Evolutionary conservation across 2,329 filamentous ascomycete species (phyloP).

Genomic region (Malbranchea zuffiana): DNA sequence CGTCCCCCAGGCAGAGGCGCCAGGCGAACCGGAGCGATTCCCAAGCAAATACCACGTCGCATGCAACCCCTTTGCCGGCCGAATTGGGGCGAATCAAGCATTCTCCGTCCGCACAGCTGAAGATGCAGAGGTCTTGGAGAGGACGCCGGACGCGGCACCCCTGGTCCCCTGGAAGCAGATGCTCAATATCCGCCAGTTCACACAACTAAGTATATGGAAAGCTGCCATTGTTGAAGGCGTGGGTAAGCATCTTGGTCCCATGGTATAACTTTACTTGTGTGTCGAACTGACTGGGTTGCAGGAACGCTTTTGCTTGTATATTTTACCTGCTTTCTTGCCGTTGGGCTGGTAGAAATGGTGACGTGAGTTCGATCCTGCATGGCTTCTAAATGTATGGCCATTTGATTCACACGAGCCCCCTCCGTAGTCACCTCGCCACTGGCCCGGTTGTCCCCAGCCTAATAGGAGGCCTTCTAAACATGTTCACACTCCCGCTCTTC

Average conservation of each 20-base stretch:
- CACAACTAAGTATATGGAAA: conserved; percentile 30
- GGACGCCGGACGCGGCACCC: conserved; percentile 34
- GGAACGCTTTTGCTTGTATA: background rate
- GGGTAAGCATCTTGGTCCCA: conserved; percentile 17
- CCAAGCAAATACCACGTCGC: background rate
- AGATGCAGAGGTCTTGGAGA: conserved; percentile 22
- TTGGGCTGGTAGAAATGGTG: background rate
- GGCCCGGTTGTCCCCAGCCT: conserved; percentile 8
- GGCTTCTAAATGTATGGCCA: background rate
- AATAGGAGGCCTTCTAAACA: conserved; percentile 32
- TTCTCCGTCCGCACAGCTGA: conserved; percentile 24
- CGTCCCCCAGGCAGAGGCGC: background rate
- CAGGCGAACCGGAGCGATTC: background rate
- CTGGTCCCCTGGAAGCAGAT: conserved; percentile 29
- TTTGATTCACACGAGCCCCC: background rate
- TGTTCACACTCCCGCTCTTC: conserved; percentile 36
- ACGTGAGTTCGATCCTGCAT: background rate
- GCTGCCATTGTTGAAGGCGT: conserved; percentile 34
- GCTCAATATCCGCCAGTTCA: conserved; percentile 28
- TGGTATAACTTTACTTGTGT: background rate
- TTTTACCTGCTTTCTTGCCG: background rate
- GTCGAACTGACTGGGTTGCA: background rate
- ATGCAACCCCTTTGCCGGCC: conserved; percentile 23
- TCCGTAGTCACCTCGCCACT: background rate
- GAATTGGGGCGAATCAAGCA: conserved; percentile 29